Conservation (phyloP, 1,139 yeast genomes). For the Geotrichum carabidarum region DNA sequence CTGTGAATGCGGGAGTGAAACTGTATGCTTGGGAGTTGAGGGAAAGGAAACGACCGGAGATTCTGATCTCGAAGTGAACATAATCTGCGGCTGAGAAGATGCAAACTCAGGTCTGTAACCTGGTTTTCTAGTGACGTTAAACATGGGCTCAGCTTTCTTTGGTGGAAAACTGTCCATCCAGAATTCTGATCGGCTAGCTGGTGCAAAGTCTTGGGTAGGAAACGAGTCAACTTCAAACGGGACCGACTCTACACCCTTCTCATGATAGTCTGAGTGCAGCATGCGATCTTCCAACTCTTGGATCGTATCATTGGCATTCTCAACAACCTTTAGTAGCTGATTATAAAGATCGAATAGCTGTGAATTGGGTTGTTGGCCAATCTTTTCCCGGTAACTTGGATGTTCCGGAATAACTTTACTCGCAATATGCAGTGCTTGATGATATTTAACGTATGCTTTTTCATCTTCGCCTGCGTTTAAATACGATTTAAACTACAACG, state of each 20-base stretch:
- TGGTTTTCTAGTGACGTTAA: background rate
- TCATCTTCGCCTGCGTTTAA: slow-evolving; percentile 15
- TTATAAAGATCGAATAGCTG: slow-evolving; percentile 5
- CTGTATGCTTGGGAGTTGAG: background rate
- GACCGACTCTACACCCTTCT: background rate
- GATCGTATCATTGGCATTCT: background rate
- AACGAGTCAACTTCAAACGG: background rate
- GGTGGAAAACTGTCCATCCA: background rate
- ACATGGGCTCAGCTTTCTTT: background rate
- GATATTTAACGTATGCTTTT: slow-evolving; percentile 17
- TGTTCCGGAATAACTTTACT: slow-evolving; percentile 19
- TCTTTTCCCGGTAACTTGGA: slow-evolving; percentile 15
- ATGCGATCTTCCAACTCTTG: slow-evolving; percentile 8
- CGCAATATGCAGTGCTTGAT: slow-evolving; percentile 18
- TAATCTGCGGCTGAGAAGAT: background rate
- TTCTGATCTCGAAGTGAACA: background rate
- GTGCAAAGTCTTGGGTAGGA: background rate
- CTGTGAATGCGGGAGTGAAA: slow-evolving; percentile 1
- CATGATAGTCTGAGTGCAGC: background rate
- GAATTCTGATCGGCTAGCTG: background rate
- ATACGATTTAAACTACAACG: slow-evolving; percentile 3
- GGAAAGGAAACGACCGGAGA: background rate
- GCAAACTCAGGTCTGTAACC: background rate
- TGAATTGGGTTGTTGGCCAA: slow-evolving; percentile 9
- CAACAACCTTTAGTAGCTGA: slow-evolving; percentile 7